A percentile compares a stretch with the other conserved stretches of the same genome.
Evolutionary conservation across 331 rosid genomes (phyloP).

Genomic region (Stylosanthes scabra): DNA sequence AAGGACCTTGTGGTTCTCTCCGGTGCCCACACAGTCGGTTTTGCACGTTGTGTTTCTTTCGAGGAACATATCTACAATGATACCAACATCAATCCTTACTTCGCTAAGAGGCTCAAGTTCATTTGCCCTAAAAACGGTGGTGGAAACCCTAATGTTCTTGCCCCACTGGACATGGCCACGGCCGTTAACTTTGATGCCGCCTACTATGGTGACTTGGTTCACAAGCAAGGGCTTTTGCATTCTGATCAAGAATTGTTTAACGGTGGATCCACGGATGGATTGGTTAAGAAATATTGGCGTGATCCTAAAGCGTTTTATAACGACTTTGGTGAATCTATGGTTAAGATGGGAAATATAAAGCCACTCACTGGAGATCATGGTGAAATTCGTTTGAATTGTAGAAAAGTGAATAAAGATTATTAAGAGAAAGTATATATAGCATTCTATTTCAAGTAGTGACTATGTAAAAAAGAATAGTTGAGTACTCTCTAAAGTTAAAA

Average conservation of each 20-base stretch:
- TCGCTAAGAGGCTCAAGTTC: slow-evolving; percentile 25
- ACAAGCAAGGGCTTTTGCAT: slow-evolving; percentile 54
- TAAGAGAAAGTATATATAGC: background rate
- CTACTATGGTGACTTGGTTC: slow-evolving; percentile 39
- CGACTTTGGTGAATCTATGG: slow-evolving; percentile 55
- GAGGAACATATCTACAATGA: slow-evolving; percentile 47
- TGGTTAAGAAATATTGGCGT: slow-evolving; percentile 45
- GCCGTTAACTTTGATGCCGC: slow-evolving; percentile 31
- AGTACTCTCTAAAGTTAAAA: no score
- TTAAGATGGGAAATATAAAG: slow-evolving; percentile 67
- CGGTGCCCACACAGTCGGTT: slow-evolving; percentile 65
- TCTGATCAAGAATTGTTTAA: slow-evolving; percentile 60
- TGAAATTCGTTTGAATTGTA: slow-evolving; percentile 58
- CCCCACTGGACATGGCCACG: slow-evolving; percentile 47
- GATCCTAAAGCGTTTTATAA: slow-evolving; percentile 19
- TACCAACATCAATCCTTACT: slow-evolving; percentile 43
- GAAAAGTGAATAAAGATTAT: slow-evolving; percentile 41
- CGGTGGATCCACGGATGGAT: slow-evolving; percentile 45
- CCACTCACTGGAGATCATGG: slow-evolving; percentile 59
- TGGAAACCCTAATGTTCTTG: slow-evolving; percentile 35
- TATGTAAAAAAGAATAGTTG: no score
- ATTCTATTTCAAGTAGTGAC: no score
- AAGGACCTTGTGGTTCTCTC: slow-evolving; percentile 57
- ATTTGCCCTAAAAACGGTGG: slow-evolving; percentile 51
- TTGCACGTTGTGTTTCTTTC: slow-evolving; percentile 41